Base-by-base conservation (phyloP, 2,329 filamentous ascomycete species). In the Fusarium hostae region DNA sequence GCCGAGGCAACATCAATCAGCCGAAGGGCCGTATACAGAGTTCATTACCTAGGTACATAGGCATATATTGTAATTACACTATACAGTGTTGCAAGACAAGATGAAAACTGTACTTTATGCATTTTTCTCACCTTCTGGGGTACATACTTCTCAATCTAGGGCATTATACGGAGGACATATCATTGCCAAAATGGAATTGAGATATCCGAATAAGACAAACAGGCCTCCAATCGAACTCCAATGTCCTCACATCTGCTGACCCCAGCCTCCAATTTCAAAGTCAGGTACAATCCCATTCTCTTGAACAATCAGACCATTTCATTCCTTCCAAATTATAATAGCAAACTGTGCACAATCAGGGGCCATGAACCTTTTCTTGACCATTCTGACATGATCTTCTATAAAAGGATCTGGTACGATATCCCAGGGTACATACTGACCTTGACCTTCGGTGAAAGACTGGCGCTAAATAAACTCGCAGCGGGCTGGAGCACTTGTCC, bases 401-500 rank as follows among this genome's bases (percentile, higher is more conserved):
- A 47, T 35, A 6, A 22, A 26, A 47, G n/a, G 18, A 43, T 34
- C 48, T 66, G 63, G 54, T 57, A 61, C 60, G 66, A 72, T 64
- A 9, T 20, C 15, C 47, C 28, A 63, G 15, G 39, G 18, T 41
- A 43, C 44, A 22, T 40, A n/a, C 32, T 57, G 45, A 43, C 45
- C 34, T 47, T 64, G 35, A 51, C 48, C 40, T 43, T 65, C 35
- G 54, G 56, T 60, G 39, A 66, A 34, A 28, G 34, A 47, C 47
- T 34, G 26, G 59, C 60, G 69, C 69, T 59, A 72, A 55, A 54
- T 67, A 40, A 51, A 55, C 57, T 40, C 30, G 26, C 51, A 59
- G 50, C 44, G 37, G 44, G 52, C 35, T 51, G 24, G 56, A 45
- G 56, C 72, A 62, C 74, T 59, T 71, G 63, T 55, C 72, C 70